Base-by-base conservation (phyloP, 2,329 filamentous ascomycete species). In the Talaromyces rugulosus region DNA sequence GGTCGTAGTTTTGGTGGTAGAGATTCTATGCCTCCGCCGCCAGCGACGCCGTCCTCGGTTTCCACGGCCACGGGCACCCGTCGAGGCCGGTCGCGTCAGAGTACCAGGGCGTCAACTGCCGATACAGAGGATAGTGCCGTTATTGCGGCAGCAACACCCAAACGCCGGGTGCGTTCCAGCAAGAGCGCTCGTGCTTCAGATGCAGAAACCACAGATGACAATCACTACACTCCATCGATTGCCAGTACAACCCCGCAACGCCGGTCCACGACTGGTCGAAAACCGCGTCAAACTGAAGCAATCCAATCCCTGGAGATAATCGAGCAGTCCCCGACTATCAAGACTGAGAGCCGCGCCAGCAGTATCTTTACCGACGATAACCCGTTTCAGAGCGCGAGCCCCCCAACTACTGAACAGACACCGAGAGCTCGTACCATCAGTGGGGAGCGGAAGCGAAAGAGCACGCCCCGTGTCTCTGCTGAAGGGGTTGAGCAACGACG, bases 281-380 rank as follows among this genome's bases (percentile, higher is more conserved):
- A 82, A 64, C 70, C 79, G 9, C 81, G 83, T 50, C 82, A 82
- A 66, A 83, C 82, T 55, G 78, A 75, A 50, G 70, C 76, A 57
- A 44, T 57, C 5, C 68, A 73, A 23, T 75, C 76, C 12, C 75
- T 67, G 3, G 73, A 77, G 65, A 68, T 72, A n/a, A 71, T 72
- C 11, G 71, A 59, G 18, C 52, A 53, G 6, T 58, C 75, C 5
- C 71, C 77, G 6, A 73, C 68, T 18, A 65, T 79, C 18, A 84
- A 83, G 65, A 70, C 77, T 9, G 78, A 81, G 51, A 73, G 71
- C 7, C 73, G 70, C 44, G 82, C 83, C 6, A 83, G 84, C 36
- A 89, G 83, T 69, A 88, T 90, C 34, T 98, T 98, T 75, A 92
- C 89, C 1, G 85, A 88, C 67, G 92, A 97, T 59, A 98, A 98